Percentiles rank a stretch among this genome's conserved stretches.
phyloP scores from a whole-genome alignment of 2,329 filamentous ascomycete species.

The Sclerotinia trifoliorum region DNA sequence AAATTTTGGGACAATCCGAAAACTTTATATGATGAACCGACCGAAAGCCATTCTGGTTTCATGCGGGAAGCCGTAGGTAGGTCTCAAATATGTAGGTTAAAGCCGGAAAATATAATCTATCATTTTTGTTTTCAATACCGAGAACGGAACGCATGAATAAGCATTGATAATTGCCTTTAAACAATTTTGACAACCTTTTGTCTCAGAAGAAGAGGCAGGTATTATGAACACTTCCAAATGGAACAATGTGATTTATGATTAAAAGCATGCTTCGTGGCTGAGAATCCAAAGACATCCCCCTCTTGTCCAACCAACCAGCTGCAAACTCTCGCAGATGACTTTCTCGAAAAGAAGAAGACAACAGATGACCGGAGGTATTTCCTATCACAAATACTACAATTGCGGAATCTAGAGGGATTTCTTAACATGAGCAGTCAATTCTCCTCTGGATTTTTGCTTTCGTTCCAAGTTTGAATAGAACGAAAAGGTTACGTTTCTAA shows the following conservation, averaged over 20 bases:
- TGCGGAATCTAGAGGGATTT: background rate
- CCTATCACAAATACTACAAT: slow-evolving; percentile 15
- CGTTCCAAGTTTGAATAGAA: background rate
- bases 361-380: background rate
- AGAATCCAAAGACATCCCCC: background rate
- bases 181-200: background rate
- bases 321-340: slow-evolving; percentile 22
- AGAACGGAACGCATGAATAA: slow-evolving; percentile 13
- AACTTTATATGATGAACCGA: slow-evolving; percentile 17
- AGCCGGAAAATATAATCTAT: slow-evolving; percentile 11
- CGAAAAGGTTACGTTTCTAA: background rate
- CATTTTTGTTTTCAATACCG: slow-evolving; percentile 2
- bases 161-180: background rate
- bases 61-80: slow-evolving; percentile 12
- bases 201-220: no score
- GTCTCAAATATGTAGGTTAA: background rate
- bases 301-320: slow-evolving; percentile 1
- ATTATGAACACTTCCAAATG: no score
- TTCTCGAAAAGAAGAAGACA: background rate
- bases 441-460: background rate
- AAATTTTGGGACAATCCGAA: slow-evolving; percentile 8
- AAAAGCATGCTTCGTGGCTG: slow-evolving; percentile 20
- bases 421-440: slow-evolving; percentile 12
- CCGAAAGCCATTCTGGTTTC: background rate
- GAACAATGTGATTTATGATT: slow-evolving; percentile 17